Conservation (phyloP, 441 rosid genomes). For the Populus hybrid region DNA sequence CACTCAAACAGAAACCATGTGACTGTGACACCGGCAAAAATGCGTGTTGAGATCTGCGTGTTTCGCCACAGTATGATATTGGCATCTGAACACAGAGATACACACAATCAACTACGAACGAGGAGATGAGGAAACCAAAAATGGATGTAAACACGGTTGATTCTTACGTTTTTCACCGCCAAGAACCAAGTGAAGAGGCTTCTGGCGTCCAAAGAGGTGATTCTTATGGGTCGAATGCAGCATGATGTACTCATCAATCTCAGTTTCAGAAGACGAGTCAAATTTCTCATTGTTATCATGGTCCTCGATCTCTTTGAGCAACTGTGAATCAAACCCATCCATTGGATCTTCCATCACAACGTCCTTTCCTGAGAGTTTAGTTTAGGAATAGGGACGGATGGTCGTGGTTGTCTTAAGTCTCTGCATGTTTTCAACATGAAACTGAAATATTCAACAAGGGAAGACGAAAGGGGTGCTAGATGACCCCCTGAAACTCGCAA, state of each 20-base stretch:
- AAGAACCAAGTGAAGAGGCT: constrained; percentile 47
- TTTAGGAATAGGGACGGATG: background rate
- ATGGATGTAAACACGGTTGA: background rate
- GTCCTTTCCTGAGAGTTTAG: background rate
- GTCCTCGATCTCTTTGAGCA: constrained; percentile 14
- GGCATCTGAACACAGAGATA: constrained; percentile 38
- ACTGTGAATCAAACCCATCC: constrained; percentile 14
- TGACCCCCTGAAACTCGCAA: constrained; percentile 5
- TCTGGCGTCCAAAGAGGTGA: constrained; percentile 52
- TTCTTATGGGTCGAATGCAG: constrained; percentile 22
- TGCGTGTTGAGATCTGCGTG: constrained; percentile 37
- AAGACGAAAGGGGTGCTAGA: background rate
- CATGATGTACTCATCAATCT: constrained; percentile 9
- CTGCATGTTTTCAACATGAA: constrained; percentile 1
- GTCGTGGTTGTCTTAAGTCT: background rate
- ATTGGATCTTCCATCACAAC: constrained; percentile 1
- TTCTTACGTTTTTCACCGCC: constrained; percentile 54
- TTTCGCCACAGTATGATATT: constrained; percentile 53
- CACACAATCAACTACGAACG: background rate
- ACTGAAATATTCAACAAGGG: constrained; percentile 22
- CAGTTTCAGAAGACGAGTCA: constrained; percentile 25
- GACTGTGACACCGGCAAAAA: constrained; percentile 36
- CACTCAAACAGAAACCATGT: constrained; percentile 54
- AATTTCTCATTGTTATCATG: background rate
- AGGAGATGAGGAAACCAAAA: background rate